Conservation (phyloP, 2,329 filamentous ascomycete species). For the Colletotrichum noveboracense region DNA sequence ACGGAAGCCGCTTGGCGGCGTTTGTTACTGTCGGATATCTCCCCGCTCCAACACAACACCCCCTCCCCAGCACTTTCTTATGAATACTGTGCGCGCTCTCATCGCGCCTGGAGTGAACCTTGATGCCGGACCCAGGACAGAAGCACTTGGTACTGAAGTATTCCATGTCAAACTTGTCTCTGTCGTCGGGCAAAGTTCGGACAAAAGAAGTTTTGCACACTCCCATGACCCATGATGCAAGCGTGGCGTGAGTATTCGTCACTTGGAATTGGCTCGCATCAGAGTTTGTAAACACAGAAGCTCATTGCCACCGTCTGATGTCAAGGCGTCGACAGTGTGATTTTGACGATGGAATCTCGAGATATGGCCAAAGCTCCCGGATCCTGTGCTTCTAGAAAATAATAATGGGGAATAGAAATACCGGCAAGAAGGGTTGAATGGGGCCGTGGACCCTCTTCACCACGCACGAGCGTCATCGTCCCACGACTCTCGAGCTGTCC, state of each 20-base stretch:
- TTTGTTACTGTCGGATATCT: constrained; percentile 20
- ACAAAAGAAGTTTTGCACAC: constrained; percentile 9
- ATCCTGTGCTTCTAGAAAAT: constrained; percentile 23
- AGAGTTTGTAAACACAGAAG: neutral
- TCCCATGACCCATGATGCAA: constrained; percentile 19
- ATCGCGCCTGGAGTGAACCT: constrained; percentile 11
- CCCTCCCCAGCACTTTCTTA: neutral
- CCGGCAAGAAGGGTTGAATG: constrained; percentile 24
- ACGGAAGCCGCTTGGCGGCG: constrained; percentile 8
- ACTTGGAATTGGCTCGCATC: neutral
- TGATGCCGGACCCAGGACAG: constrained; percentile 18
- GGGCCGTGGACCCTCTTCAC: constrained; percentile 22
- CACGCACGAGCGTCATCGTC: constrained; percentile 21
- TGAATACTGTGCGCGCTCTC: neutral
- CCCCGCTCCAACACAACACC: constrained; percentile 1
- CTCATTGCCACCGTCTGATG: constrained; percentile 12
- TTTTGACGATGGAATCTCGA: constrained; percentile 1
- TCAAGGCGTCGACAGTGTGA: neutral
- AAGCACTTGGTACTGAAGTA: neutral
- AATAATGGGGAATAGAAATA: constrained; percentile 23
- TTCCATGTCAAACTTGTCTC: neutral
- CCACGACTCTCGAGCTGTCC: constrained; percentile 17
- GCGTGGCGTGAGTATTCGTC: constrained; percentile 20
- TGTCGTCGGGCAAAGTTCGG: constrained; percentile 18
- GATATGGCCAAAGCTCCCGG: constrained; percentile 22